Evolutionary conservation across 2,329 filamentous ascomycete genomes (phyloP).

Genomic region (Trichoderma sp.): DNA sequence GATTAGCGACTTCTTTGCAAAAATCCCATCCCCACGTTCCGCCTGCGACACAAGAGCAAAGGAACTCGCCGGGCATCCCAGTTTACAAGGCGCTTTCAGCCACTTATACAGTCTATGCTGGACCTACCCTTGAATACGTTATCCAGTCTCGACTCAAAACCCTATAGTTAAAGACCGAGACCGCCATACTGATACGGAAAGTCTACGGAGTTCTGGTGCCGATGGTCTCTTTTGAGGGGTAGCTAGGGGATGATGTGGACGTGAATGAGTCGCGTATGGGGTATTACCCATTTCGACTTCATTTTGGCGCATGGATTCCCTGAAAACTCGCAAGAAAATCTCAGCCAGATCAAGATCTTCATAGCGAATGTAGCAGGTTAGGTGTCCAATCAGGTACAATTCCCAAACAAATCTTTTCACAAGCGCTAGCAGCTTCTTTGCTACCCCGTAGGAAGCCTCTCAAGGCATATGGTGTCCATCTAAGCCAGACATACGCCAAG

Average conservation of each 20-base stretch:
- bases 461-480: neutral
- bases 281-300: neutral
- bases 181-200: neutral
- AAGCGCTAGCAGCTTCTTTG: neutral
- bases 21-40: neutral
- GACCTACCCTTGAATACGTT: neutral
- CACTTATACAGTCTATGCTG: neutral
- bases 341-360: neutral
- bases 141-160: neutral
- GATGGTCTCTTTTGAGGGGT: neutral
- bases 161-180: neutral
- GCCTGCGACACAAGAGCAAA: neutral
- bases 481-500: neutral
- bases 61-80: neutral
- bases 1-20: neutral
- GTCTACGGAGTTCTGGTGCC: neutral
- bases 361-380: neutral
- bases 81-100: neutral
- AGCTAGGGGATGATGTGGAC: neutral
- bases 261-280: neutral
- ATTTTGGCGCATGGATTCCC: neutral
- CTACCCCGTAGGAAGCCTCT: neutral
- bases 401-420: neutral
- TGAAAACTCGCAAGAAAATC: neutral
- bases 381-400: neutral